phyloP scores from a whole-genome alignment of 2,329 filamentous ascomycete species.

The Neocatenulostroma microsporum region DNA sequence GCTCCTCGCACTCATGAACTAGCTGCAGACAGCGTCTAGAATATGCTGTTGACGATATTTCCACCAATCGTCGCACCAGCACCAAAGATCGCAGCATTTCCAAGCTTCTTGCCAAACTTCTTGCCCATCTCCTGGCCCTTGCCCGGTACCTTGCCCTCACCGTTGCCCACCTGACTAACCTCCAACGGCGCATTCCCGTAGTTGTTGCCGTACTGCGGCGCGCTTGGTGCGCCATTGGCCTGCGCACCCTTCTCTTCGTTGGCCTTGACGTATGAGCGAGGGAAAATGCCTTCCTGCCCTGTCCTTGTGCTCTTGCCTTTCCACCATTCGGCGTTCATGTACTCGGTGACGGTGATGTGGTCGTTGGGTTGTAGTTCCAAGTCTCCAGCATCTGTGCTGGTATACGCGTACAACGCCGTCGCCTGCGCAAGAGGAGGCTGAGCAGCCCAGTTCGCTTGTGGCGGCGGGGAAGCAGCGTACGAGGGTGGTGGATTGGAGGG shows the following conservation, averaged over 20 bases:
- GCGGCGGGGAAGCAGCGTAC: conserved; percentile 40
- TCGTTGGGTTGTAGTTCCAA: conserved; percentile 75
- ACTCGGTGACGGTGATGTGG: conserved; percentile 69
- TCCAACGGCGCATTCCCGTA: conserved; percentile 61
- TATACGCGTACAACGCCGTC: conserved; percentile 76
- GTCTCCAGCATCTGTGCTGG: conserved; percentile 71
- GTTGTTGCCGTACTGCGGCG: conserved; percentile 47
- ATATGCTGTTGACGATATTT: conserved; percentile 85
- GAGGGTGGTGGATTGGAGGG: conserved; percentile 16
- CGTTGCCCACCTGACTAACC: conserved; percentile 50
- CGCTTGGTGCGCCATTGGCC: conserved; percentile 32
- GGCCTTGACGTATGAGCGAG: conserved; percentile 74
- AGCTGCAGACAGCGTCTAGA: no score
- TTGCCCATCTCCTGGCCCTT: conserved; percentile 70
- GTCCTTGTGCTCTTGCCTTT: conserved; percentile 79
- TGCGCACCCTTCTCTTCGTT: conserved; percentile 55
- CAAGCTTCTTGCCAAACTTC: conserved; percentile 94
- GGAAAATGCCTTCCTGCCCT: conserved; percentile 84
- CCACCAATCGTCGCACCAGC: conserved; percentile 85
- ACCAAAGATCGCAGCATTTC: conserved; percentile 79
- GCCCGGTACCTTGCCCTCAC: conserved; percentile 43
- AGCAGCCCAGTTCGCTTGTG: conserved; percentile 39
- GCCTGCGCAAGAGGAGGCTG: conserved; percentile 63
- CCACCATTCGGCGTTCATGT: conserved; percentile 98
- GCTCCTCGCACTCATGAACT: no score